These are phyloP conservation scores for Aureobasidium sp. DNA, from an alignment of 2,329 filamentous ascomycete species.

Conservation along the genomic window DNA sequence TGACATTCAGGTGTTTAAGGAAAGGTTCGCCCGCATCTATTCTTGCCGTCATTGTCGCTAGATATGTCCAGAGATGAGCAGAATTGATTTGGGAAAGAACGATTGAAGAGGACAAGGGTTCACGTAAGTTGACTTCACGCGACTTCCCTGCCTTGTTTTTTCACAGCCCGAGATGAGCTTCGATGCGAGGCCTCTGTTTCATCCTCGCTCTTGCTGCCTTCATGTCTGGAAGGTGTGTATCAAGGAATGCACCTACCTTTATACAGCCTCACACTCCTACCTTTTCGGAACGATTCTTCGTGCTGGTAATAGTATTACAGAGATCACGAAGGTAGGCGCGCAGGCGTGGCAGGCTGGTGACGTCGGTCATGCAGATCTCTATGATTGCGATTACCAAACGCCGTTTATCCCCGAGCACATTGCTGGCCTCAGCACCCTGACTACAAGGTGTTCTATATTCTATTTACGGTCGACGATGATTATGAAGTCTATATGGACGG, in stretches of 20 bases:
- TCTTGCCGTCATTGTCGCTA: background rate
- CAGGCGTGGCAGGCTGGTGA: background rate
- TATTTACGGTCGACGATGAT: background rate
- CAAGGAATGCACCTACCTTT: background rate
- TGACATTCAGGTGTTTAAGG: slow-evolving; percentile 32
- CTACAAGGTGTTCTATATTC: background rate
- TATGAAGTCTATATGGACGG: background rate
- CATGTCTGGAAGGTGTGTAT: no score
- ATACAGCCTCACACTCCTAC: background rate
- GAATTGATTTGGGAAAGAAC: background rate
- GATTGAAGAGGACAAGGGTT: background rate
- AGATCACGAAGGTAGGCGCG: background rate
- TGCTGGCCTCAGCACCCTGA: background rate
- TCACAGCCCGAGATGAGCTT: background rate
- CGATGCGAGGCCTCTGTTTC: background rate
- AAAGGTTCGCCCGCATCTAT: slow-evolving; percentile 20
- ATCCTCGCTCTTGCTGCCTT: background rate
- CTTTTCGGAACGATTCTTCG: background rate
- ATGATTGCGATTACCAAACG: background rate
- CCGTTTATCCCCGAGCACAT: background rate
- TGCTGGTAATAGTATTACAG: background rate
- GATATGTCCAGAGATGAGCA: background rate
- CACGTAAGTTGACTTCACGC: slow-evolving; percentile 1
- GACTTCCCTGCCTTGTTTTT: background rate
- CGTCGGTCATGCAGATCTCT: background rate